Base-by-base conservation (phyloP, 805 yeast genomes). In the Ogataea methylovora region DNA sequence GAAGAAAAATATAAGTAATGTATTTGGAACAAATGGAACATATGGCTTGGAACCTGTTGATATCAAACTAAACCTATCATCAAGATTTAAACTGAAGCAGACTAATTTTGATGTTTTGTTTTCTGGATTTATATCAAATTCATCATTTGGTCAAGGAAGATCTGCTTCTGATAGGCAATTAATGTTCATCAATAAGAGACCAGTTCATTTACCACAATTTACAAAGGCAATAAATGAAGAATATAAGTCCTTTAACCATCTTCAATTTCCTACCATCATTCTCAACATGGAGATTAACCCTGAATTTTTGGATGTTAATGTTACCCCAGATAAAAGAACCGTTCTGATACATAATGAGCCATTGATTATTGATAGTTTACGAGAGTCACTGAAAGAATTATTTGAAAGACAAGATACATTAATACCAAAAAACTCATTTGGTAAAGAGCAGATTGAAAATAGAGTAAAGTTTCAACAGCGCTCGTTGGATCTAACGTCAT, bases 281-380 rank as follows among this genome's bases (percentile, higher is more conserved):
- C 45, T 85, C 3, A 67, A 92, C 53, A 44, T 92, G 15, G 47
- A 49, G 11, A 51, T 85, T 5, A 67, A 71, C 27, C 65, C 82
- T 0, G 46, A 50, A 18, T 60, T 64, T 25, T 40, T 80, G n/a
- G 98, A 92, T 57, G 67, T 92, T 14, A 92, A 92, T 55, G 83
- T 92, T 1, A 79, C 95, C 0, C 97, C 98, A 0, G 97, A 92
- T 53, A 92, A 92, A 52, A 65, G 90, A 34, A 72, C 76, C 2
- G 66, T 88, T 2, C 51, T 84, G 46, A 51, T 87, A 2, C 86
- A 79, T 38, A 65, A 76, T 40, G 97, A 88, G 53, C 52, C 56
- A 4, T 52, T 60, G n/a, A 51, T 88, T 2, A 44, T 82, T 4
- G 82, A 78, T 23, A 57, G 59, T 2, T 42, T 90, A 5, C 63